Evolutionary conservation across 768 basidiomycete species (phyloP), one percentile per base, ranked within the genome.

Genomic region (Rhodotorula diobovata): DNA sequence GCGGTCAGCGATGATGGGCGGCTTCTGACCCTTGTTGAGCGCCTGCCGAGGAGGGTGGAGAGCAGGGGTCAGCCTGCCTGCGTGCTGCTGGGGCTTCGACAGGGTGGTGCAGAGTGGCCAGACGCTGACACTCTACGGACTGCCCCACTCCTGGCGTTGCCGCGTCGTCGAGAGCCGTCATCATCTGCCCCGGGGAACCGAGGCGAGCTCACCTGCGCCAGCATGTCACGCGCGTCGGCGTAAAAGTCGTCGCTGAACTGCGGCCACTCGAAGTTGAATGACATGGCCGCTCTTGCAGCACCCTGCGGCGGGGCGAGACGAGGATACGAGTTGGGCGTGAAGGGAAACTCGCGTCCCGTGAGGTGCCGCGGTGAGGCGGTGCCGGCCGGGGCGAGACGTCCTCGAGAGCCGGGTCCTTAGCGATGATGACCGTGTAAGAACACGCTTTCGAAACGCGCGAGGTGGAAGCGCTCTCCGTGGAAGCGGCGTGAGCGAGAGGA

Each of bases 191-290:
- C 16, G 20, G 45, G 10, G 45, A 32, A 39, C 20, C 7, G 55
- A 11, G 16, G 50, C 21, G 45, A 5, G 28, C 73, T 43, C n/a
- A 77, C 76, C 62, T 87, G 89, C 74, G 93, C 93, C 82, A 98
- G 89, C 90, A 96, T 93, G 76, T 91, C 88, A 74, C 93, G 91
- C 41, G 95, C 95, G 86, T 95, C 90, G 79, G 88, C 87, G 82
- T 96, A 93, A 78, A 97, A 97, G 81, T 90, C 89, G 84, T 93
- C 92, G 63, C 91, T 94, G 82, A 98, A 98, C 69, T 90, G 87
- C 65, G 95, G 94, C 90, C 92, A 97, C 84, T 93, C 86, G 82
- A 99, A 99, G 67, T 77, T 75, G 79, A 84, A 84, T 45, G 81
- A 82, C 82, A 83, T 83, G 12, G 53, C 14, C 41, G 41, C 41